Conservation (phyloP, 768 basidiomycete species). For the Naganishia onofrii region DNA sequence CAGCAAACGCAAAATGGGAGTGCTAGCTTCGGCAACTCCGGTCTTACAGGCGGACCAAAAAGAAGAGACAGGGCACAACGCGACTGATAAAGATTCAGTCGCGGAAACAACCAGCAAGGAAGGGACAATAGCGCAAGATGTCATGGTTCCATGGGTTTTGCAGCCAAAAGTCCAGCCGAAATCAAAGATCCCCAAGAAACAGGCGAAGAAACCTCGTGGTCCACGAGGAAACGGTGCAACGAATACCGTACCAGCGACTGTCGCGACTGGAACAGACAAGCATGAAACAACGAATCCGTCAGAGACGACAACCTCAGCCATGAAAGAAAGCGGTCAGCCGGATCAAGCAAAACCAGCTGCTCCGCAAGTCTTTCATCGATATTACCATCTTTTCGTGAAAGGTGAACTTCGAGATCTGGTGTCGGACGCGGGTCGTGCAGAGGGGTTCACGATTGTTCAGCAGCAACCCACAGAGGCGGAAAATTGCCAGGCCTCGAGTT, state of each 20-base stretch:
- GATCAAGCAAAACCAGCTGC: slow-evolving; percentile 25
- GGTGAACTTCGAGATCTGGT: slow-evolving; percentile 72
- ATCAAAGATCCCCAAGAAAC: slow-evolving; percentile 4
- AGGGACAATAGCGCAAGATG: slow-evolving; percentile 37
- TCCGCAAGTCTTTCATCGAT: slow-evolving; percentile 70
- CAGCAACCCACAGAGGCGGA: neutral
- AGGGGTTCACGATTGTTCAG: slow-evolving; percentile 34
- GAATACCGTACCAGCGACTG: neutral
- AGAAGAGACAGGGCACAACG: slow-evolving; percentile 25
- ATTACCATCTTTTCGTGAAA: slow-evolving; percentile 90
- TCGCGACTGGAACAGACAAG: slow-evolving; percentile 1
- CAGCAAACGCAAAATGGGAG: slow-evolving; percentile 69
- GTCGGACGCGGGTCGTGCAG: slow-evolving; percentile 61
- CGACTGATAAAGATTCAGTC: neutral
- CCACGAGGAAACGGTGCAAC: neutral
- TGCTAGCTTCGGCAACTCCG: slow-evolving; percentile 39
- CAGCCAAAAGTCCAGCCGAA: slow-evolving; percentile 29
- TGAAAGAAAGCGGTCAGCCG: neutral
- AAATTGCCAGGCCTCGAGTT: neutral
- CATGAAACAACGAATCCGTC: slow-evolving; percentile 9
- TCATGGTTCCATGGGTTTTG: slow-evolving; percentile 51
- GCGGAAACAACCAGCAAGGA: slow-evolving; percentile 1
- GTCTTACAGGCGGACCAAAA: slow-evolving; percentile 10
- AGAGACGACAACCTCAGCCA: neutral
- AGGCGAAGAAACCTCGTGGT: neutral